phyloP scores from a whole-genome alignment of 78 protist genomes.

The Capsaspora owczarzaki region DNA sequence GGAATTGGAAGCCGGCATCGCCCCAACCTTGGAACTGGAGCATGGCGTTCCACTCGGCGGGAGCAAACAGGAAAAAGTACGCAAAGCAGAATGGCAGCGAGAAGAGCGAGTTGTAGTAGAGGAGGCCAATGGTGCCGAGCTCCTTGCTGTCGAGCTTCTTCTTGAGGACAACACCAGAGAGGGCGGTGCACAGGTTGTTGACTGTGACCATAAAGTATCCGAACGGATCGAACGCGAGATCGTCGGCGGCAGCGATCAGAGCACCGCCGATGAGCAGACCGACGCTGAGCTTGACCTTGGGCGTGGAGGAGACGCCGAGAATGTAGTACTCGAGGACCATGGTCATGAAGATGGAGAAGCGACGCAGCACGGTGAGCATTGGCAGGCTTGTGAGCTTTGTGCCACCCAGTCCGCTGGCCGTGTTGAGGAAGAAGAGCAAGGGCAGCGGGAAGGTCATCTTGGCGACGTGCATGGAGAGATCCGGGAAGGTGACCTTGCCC shows the following conservation, averaged over 20 bases:
- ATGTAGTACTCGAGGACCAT: slow-evolving; percentile 7
- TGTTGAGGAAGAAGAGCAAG: slow-evolving; percentile 12
- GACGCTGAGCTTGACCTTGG: slow-evolving; percentile 10
- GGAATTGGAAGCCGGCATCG: neutral
- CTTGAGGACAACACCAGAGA: slow-evolving; percentile 8
- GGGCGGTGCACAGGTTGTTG: slow-evolving; percentile 30
- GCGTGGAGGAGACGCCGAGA: neutral
- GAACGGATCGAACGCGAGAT: neutral
- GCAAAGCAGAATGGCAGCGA: slow-evolving; percentile 14
- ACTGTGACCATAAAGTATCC: slow-evolving; percentile 18
- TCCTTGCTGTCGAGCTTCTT: slow-evolving; percentile 30
- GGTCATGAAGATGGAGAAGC: slow-evolving; percentile 29
- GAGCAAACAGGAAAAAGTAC: neutral
- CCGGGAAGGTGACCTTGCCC: neutral
- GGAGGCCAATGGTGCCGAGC: slow-evolving; percentile 15
- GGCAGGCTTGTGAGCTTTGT: slow-evolving; percentile 16
- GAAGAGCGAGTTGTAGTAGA: slow-evolving; percentile 29
- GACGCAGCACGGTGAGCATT: slow-evolving; percentile 31
- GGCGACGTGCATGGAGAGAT: neutral
- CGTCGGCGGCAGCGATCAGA: slow-evolving; percentile 21
- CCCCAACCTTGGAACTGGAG: neutral
- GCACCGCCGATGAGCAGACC: slow-evolving; percentile 31
- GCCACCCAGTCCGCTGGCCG: slow-evolving; percentile 29
- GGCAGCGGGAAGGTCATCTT: slow-evolving; percentile 19
- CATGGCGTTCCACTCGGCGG: neutral